A percentile compares a stretch with the other conserved stretches of the same genome.
These are phyloP conservation scores for Exophiala bonariae DNA, from an alignment of 2,329 filamentous ascomycete genomes.

Conservation along the genomic window DNA sequence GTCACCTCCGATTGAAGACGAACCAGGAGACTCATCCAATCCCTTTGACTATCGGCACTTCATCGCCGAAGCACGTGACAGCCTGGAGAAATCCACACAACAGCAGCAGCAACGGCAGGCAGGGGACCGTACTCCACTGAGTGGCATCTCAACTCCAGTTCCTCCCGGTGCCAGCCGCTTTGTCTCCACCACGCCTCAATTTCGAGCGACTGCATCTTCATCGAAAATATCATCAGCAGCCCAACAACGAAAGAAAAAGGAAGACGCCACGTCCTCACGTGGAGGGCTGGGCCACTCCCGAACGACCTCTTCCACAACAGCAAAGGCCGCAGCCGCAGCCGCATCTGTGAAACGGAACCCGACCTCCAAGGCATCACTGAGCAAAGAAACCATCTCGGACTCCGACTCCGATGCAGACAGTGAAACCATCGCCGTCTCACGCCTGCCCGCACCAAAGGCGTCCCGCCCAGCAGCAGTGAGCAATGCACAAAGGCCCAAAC, in stretches of 20 bases:
- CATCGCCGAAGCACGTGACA: slow-evolving; percentile 41
- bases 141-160: slow-evolving; percentile 38
- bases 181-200: slow-evolving; percentile 34
- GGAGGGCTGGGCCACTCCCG: slow-evolving; percentile 1
- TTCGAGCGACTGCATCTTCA: slow-evolving; percentile 30
- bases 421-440: not conserved
- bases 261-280: not conserved
- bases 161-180: slow-evolving; percentile 29
- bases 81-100: slow-evolving; percentile 32
- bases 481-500: not conserved
- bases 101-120: slow-evolving; percentile 9
- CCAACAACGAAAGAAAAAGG: slow-evolving; percentile 13
- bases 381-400: not conserved
- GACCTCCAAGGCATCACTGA: slow-evolving; percentile 1
- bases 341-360: slow-evolving; percentile 1
- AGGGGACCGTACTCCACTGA: slow-evolving; percentile 23
- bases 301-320: not conserved
- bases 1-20: slow-evolving; percentile 36
- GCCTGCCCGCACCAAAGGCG: not conserved
- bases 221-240: slow-evolving; percentile 30
- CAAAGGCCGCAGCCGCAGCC: slow-evolving; percentile 13
- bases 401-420: not conserved
- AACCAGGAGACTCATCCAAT: slow-evolving; percentile 44
- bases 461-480: not conserved
- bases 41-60: slow-evolving; percentile 53